Base-by-base conservation (phyloP, 805 yeast species). In the Kluyveromyces aestuarii region DNA sequence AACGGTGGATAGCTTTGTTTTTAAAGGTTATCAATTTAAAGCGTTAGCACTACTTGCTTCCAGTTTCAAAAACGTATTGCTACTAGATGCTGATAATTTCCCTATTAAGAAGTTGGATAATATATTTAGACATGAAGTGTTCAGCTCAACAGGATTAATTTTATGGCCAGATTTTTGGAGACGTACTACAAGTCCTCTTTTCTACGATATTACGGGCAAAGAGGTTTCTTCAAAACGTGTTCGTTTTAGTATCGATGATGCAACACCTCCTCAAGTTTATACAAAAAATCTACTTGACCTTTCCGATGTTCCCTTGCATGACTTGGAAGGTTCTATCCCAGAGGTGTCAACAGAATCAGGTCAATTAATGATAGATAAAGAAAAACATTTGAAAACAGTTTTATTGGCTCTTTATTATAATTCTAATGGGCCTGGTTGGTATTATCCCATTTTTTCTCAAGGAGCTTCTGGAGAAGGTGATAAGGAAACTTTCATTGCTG, bases 141-240 rank as follows among this genome's bases (percentile, higher is more conserved):
- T 72, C 60, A 50, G 55, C 27, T 60, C 67, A 13, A 63, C 68
- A 37, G 84, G 86, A 2, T 63, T 83, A 62, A 72, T 83, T 33
- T 71, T 81, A 2, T 83, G 89, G 89, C 90, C 89, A 1, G 89
- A 83, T 65, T 80, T 80, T 51, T 83, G 90, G 89, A 72, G 78
- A 56, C 72, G 90, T 50, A 77, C 84, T 4, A 78, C 86, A 0
- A 72, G 84, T 1, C 88, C 89, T 2, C 61, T 66, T 36, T 75
- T 75, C 54, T 83, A 81, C 60, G 66, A 74, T 8, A 79, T 83
- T 47, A 76, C 85, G 9, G 66, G 60, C 16, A 61, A 70, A 8
- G 45, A 60, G 62, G 70, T 65, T 37, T 64, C 60, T 54, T 70
- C 70, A 9, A 60, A 67, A 1, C 66, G 70, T 48, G 61, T 60